These are phyloP conservation scores for Trapa bicornis DNA, from an alignment of 345 rosid genomes.

Conservation along the genomic window DNA sequence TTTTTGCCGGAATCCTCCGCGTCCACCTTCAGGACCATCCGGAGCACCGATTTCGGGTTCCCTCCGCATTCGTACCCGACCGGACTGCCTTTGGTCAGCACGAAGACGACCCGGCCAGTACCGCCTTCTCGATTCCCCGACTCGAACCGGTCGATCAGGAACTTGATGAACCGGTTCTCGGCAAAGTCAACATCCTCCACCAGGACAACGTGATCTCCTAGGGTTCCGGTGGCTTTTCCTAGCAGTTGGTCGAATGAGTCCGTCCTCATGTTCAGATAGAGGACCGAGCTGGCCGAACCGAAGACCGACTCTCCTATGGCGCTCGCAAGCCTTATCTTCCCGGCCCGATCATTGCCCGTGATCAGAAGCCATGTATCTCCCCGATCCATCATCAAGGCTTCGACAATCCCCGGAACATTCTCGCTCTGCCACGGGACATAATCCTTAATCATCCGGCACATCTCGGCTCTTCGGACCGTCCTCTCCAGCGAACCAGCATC, in stretches of 20 bases:
- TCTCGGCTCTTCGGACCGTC: neutral
- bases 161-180: slow-evolving; percentile 2
- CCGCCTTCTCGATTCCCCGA: neutral
- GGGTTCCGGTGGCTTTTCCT: neutral
- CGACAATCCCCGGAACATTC: slow-evolving; percentile 4
- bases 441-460: slow-evolving; percentile 1
- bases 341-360: slow-evolving; percentile 4
- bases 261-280: neutral
- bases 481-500: slow-evolving; percentile 10
- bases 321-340: slow-evolving; percentile 7
- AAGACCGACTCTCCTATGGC: slow-evolving; percentile 1
- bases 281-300: neutral
- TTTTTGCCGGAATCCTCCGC: neutral
- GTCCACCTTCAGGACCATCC: slow-evolving; percentile 4
- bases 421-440: slow-evolving; percentile 6
- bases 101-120: neutral
- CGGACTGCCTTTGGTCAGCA: neutral
- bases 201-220: neutral
- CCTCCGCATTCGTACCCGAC: neutral
- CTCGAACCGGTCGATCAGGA: slow-evolving; percentile 4
- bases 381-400: neutral
- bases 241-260: neutral
- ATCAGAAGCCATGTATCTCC: slow-evolving; percentile 5
- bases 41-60: neutral
- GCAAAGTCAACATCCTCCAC: slow-evolving; percentile 7